Evolutionary conservation across 768 basidiomycete species (phyloP).

Genomic region (Trametes gibbosa): DNA sequence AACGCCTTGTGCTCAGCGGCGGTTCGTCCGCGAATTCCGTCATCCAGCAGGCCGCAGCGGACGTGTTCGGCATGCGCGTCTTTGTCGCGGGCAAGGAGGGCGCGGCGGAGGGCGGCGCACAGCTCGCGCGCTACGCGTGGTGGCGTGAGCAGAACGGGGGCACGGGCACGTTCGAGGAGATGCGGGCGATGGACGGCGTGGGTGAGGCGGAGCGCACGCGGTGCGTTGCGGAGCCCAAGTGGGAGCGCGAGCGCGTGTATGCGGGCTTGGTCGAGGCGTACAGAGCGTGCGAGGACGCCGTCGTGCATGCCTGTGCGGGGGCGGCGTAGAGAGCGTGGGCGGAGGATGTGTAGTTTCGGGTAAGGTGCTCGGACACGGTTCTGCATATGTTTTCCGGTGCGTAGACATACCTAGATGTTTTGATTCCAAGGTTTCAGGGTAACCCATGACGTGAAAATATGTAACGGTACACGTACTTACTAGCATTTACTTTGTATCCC

Average conservation of each 20-base stretch:
- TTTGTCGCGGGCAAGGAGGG: slow-evolving; percentile 69
- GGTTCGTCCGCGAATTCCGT: slow-evolving; percentile 73
- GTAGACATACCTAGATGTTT: neutral
- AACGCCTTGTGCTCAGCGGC: slow-evolving; percentile 72
- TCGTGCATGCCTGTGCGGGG: slow-evolving; percentile 21
- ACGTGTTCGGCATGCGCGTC: slow-evolving; percentile 75
- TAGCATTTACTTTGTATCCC: neutral
- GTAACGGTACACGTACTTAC: neutral
- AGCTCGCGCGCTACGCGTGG: slow-evolving; percentile 71
- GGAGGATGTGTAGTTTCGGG: neutral
- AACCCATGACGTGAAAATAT: neutral
- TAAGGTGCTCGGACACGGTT: neutral
- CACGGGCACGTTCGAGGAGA: slow-evolving; percentile 59
- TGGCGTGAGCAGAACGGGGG: slow-evolving; percentile 49
- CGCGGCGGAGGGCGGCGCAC: slow-evolving; percentile 68
- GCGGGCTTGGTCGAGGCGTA: slow-evolving; percentile 52
- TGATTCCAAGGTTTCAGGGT: neutral
- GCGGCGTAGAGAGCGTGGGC: neutral
- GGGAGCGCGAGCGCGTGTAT: slow-evolving; percentile 47
- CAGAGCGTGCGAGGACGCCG: slow-evolving; percentile 52
- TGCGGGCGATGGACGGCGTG: slow-evolving; percentile 49
- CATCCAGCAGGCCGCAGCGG: slow-evolving; percentile 73
- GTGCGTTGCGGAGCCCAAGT: slow-evolving; percentile 59
- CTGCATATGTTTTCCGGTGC: neutral
- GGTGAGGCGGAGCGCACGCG: slow-evolving; percentile 50